Base-by-base conservation (phyloP, 495 filamentous ascomycete species). In the Tuber umbilicatum region DNA sequence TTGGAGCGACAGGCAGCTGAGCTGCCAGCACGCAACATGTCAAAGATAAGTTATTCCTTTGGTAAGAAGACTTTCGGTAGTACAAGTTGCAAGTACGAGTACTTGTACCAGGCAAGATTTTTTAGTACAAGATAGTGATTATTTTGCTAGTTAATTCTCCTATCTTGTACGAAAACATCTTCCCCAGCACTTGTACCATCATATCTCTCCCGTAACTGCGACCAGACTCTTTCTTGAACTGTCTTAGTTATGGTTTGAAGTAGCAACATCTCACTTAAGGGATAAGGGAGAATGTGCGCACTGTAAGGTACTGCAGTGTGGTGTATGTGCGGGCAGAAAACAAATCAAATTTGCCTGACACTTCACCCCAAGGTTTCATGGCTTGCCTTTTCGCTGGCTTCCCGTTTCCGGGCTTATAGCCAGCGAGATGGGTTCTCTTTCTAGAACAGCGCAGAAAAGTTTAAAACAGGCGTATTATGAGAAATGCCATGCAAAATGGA, bases 351-450 rank as follows among this genome's bases (percentile, higher is more conserved):
- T 64, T 10, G 10, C 55, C 27, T 17, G 55, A 31, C 55, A 64
- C 55, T 31, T 64, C 55, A 64, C n/a, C 55, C 55, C 55, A 31
- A 64, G 12, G 55, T 64, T 64, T 64, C 55, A 31, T 64, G n/a
- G 55, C 6, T 31, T 31, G 55, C 55, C 10, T 31, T 27, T 64
- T 64, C 27, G 10, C 55, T 64, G n/a, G 12, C 55, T 64, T 14
- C 17, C n/a, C n/a, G 6, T 55, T 55, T 23, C 23, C 47, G 6
- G 23, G 23, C 27, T 64, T 31, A 21, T 27, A 9, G 10, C n/a
- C 27, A 64, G 50, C 50, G 50, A 31, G n/a, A 60, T 60, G 50
- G n/a, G n/a, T 27, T 14, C 10, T 19, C 23, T 23, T 55, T 55
- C 23, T 12, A 31, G 50, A 60, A 60, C 47, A 55, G 10, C 55